Evolutionary conservation across 2,329 filamentous ascomycete genomes (phyloP).

Genomic region (Colletotrichum camelliae): DNA sequence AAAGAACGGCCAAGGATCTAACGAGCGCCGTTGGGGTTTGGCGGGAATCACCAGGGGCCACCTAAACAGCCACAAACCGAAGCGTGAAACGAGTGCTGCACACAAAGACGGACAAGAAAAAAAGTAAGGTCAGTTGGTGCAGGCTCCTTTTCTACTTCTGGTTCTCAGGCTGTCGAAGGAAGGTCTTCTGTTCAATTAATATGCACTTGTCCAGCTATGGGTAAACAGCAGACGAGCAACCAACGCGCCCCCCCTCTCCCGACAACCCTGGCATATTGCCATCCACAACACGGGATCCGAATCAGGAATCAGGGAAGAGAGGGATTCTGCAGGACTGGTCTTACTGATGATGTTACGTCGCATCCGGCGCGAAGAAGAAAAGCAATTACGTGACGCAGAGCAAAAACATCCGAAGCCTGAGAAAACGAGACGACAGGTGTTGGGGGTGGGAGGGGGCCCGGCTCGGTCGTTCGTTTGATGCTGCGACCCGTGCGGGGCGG

Average conservation of each 20-base stretch:
- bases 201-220: background rate
- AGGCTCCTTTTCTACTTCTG: background rate
- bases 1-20: background rate
- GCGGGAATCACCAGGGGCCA: background rate
- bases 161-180: background rate
- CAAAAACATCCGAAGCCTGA: background rate
- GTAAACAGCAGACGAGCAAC: background rate
- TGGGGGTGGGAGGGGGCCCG: background rate
- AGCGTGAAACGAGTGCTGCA: constrained; percentile 7
- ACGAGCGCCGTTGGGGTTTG: background rate
- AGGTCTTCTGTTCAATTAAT: background rate
- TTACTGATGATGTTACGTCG: background rate
- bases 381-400: background rate
- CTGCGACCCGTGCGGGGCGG: background rate
- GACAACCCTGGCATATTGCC: background rate
- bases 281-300: background rate
- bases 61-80: constrained; percentile 3
- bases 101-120: background rate
- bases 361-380: background rate
- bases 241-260: background rate
- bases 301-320: background rate
- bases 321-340: background rate
- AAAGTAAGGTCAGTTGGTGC: background rate
- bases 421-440: background rate
- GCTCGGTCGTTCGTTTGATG: constrained; percentile 1